These are phyloP conservation scores for Penicillium pancosmium DNA, from an alignment of 495 filamentous ascomycete genomes.

Conservation along the genomic window DNA sequence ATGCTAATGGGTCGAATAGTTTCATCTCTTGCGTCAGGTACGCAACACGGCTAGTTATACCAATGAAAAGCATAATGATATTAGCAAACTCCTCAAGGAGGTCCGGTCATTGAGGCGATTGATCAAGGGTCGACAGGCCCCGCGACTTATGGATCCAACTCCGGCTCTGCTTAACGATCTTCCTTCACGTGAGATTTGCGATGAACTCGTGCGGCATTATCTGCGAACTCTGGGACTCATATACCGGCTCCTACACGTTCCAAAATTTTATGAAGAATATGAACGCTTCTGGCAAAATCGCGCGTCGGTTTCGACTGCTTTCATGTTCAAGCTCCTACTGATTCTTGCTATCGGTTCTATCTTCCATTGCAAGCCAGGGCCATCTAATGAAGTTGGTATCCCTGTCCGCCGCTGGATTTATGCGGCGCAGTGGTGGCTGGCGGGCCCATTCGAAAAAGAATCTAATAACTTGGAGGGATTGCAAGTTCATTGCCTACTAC, in stretches of 20 bases:
- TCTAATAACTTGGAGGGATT: conserved; percentile 43
- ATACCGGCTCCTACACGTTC: conserved; percentile 59
- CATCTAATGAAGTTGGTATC: conserved; percentile 28
- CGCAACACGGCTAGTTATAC: conserved; percentile 14
- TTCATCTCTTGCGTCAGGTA: conserved; percentile 19
- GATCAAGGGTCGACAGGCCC: conserved; percentile 23
- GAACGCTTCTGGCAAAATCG: conserved; percentile 44
- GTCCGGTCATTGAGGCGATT: conserved; percentile 21
- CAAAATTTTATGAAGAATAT: conserved; percentile 55
- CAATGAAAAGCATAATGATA: conserved; percentile 19
- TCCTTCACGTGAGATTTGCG: conserved; percentile 20
- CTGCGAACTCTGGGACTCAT: conserved; percentile 46
- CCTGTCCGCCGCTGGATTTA: conserved; percentile 52
- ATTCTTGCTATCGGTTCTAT: conserved; percentile 50
- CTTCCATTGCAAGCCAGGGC: conserved; percentile 30
- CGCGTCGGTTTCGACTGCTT: conserved; percentile 25
- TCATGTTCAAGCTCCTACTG: conserved; percentile 41
- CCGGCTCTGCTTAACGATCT: conserved; percentile 19
- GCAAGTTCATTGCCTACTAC: conserved; percentile 53
- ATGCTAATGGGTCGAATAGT: conserved; percentile 8
- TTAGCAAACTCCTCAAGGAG: conserved; percentile 35
- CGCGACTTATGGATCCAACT: conserved; percentile 19
- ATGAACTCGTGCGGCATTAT: conserved; percentile 35
- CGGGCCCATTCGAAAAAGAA: conserved; percentile 50
- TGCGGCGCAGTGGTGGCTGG: conserved; percentile 56